Evolutionary conservation across 176 grass and related monocot genomes (phyloP).

Genomic region (Zoysia pacifica): DNA sequence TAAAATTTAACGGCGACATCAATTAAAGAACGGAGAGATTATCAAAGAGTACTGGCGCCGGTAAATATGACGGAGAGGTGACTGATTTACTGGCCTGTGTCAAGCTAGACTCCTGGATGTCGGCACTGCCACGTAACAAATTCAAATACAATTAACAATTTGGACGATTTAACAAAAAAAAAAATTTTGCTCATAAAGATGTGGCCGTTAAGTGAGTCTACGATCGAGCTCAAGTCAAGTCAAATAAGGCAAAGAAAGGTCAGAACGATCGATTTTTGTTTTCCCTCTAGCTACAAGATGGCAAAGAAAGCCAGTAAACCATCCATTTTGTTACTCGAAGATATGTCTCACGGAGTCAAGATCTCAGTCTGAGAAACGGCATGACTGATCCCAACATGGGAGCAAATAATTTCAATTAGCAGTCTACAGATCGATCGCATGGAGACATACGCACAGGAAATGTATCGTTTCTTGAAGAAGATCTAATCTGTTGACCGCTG

Average conservation of each 20-base stretch:
- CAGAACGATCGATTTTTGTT: not conserved
- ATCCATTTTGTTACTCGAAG: too few species aligned
- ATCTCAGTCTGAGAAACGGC: not conserved
- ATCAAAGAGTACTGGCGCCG: too few species aligned
- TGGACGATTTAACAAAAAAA: not conserved
- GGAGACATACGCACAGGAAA: not conserved
- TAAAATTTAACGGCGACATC: too few species aligned
- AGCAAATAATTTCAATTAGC: not conserved
- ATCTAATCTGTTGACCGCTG: not conserved
- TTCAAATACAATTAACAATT: not conserved
- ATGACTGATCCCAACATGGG: not conserved
- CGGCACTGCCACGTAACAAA: not conserved
- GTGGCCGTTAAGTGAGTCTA: not conserved
- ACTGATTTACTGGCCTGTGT: too few species aligned
- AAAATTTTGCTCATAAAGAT: too few species aligned
- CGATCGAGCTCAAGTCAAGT: slow-evolving; percentile 29
- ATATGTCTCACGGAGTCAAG: not conserved
- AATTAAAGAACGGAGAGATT: too few species aligned
- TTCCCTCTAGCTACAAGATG: not conserved
- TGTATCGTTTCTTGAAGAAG: not conserved
- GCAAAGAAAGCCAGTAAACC: not conserved
- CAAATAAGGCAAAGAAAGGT: not conserved
- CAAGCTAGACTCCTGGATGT: not conserved
- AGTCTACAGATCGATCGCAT: not conserved
- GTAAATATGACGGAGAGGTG: too few species aligned